Evolutionary conservation across 208 protist species (phyloP), one percentile per base, ranked within the genome.

Genomic region (Trypanosoma cruzi): DNA sequence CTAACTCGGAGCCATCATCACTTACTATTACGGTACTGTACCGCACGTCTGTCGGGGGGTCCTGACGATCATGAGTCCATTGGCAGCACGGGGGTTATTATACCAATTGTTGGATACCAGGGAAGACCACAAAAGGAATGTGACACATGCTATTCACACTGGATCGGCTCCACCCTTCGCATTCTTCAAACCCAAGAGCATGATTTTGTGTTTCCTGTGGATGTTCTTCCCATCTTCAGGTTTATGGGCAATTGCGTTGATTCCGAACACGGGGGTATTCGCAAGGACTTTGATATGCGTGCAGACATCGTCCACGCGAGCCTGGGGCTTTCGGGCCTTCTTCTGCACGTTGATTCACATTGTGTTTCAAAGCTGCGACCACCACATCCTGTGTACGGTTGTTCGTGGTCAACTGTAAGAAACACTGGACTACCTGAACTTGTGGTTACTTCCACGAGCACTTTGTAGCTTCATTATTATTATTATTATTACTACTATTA

Each of bases 81-180:
- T 24, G 46, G 42, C 13, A 4, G 31, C 60, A 59, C 48, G n/a
- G 34, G 56, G 34, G 34, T 48, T 10, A 4, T 20, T 22, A 7
- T 13, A 20, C 32, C 58, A 26, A 10, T 63, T 36, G 26, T 67
- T 37, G 52, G 75, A 20, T 82, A 75, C 65, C 63, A 83, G 40
- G 80, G 80, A 31, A 55, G 80, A 44, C 52, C 70, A n/a, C 63
- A 82, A 34, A 85, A 85, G 57, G 44, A 63, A 8, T 57, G 49
- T 36, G 80, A 85, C 53, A 81, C 72, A 4, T 85, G 80, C 52
- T 85, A 85, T 62, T 60, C 77, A n/a, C 79, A 72, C 29, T 85
- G 80, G 80, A 44, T 85, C 18, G 80, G 80, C 16, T 63, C 37
- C 50, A 64, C 67, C 13, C 46, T 79, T 42, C 8, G 24, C n/a